phyloP scores from a whole-genome alignment of 2,329 filamentous ascomycete species.

The Verticillium nubilum region DNA sequence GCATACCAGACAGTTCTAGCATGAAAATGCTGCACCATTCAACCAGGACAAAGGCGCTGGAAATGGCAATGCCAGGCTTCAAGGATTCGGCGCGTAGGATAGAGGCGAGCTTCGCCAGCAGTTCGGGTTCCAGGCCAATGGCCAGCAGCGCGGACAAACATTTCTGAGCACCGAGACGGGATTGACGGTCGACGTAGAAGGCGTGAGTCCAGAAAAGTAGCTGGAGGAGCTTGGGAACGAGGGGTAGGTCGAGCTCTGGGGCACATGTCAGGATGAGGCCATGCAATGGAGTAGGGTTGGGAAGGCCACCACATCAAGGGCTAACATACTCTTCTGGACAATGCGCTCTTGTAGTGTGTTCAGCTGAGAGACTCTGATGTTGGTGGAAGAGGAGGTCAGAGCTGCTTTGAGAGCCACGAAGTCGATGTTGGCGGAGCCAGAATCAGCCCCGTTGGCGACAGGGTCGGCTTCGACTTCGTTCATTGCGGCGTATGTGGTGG shows the following conservation, averaged over 20 bases:
- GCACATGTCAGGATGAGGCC: background rate
- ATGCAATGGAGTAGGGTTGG: no score
- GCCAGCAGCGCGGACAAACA: constrained; percentile 68
- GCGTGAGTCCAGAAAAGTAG: constrained; percentile 84
- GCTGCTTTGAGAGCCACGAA: constrained; percentile 41
- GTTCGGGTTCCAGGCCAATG: constrained; percentile 47
- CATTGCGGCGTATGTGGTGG: constrained; percentile 12
- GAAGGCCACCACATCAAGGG: no score
- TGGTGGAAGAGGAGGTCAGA: constrained; percentile 58
- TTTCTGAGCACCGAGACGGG: constrained; percentile 74
- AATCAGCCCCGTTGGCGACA: constrained; percentile 27
- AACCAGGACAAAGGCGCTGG: constrained; percentile 80
- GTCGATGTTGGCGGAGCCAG: constrained; percentile 38
- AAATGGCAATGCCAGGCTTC: constrained; percentile 71
- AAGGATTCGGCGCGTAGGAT: constrained; percentile 66
- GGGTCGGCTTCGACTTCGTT: constrained; percentile 39
- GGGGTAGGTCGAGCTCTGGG: constrained; percentile 40
- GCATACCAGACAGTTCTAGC: constrained; percentile 58
- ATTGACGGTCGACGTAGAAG: constrained; percentile 79
- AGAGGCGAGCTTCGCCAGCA: constrained; percentile 59
- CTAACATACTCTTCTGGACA: constrained; percentile 43
- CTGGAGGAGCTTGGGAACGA: constrained; percentile 54
- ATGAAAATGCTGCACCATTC: constrained; percentile 85
- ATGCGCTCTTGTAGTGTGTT: constrained; percentile 52
- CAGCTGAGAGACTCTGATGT: constrained; percentile 47